phyloP scores from a whole-genome alignment of 2,329 filamentous ascomycete species.

The Fusarium sp. region DNA sequence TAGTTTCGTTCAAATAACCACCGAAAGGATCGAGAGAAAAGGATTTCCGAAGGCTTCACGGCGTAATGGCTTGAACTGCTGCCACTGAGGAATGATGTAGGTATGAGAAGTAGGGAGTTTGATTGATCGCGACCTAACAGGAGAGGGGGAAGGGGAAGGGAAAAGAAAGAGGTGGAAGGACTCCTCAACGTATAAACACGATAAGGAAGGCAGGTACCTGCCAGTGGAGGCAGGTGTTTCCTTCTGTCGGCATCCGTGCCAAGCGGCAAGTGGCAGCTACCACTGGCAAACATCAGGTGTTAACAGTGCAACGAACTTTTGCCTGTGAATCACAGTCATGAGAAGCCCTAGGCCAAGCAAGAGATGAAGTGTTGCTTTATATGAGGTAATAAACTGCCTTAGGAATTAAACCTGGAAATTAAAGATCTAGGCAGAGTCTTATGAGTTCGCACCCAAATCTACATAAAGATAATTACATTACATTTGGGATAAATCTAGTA shows the following conservation, averaged over 20 bases:
- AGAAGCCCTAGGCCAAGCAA: neutral
- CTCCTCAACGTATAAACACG: neutral
- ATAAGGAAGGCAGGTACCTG: neutral
- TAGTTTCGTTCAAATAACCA: neutral
- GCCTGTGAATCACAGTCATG: neutral
- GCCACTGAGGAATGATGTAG: no score
- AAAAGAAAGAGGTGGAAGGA: neutral
- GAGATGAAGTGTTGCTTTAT: neutral
- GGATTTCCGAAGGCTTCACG: neutral
- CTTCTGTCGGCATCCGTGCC: neutral
- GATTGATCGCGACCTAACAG: neutral
- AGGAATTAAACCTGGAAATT: no score
- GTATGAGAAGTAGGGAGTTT: no score
- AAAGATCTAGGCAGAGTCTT: no score
- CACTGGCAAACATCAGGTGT: constrained; percentile 6
- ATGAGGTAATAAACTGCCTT: neutral
- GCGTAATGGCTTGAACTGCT: no score
- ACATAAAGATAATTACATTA: no score
- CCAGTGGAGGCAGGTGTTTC: neutral
- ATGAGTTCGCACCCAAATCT: no score
- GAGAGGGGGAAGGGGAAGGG: neutral
- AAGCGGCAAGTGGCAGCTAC: neutral
- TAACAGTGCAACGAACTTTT: neutral
- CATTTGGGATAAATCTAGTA: no score
- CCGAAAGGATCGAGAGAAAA: neutral